Evolutionary conservation across 192 early-diverging fungal species (phyloP).

Genomic region (Entomortierella beljakovae): DNA sequence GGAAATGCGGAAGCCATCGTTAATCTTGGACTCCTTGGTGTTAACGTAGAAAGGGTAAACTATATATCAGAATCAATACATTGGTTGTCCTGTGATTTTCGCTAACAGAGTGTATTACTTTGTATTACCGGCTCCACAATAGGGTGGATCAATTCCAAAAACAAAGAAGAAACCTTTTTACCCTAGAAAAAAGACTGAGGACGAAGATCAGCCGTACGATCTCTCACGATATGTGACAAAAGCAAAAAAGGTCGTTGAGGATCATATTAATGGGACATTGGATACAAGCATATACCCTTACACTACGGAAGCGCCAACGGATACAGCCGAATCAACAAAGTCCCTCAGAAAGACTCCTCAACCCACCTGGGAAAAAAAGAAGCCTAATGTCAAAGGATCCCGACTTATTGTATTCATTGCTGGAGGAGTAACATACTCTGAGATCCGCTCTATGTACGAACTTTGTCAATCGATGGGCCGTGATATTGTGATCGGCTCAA

Average conservation of each 20-base stretch:
- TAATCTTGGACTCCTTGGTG: constrained; percentile 76
- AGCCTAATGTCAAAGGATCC: constrained; percentile 61
- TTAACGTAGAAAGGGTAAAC: constrained; percentile 66
- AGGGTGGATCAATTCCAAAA: constrained; percentile 53
- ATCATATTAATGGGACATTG: constrained; percentile 64
- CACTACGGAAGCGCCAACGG: constrained; percentile 56
- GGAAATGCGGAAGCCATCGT: constrained; percentile 84
- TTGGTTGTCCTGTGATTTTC: too few species aligned
- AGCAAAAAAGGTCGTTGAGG: constrained; percentile 73
- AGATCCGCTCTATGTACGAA: constrained; percentile 79
- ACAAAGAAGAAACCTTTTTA: constrained; percentile 69
- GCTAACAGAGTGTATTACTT: not conserved
- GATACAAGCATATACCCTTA: constrained; percentile 75
- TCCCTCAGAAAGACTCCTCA: constrained; percentile 47
- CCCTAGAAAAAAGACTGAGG: constrained; percentile 66
- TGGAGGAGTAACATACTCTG: constrained; percentile 82
- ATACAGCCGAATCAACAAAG: constrained; percentile 41
- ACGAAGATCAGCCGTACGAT: constrained; percentile 76
- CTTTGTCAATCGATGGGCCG: constrained; percentile 68
- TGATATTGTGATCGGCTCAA: constrained; percentile 84
- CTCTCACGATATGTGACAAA: constrained; percentile 83
- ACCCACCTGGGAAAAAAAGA: constrained; percentile 43
- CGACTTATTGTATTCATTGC: constrained; percentile 82
- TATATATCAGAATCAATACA: not conserved
- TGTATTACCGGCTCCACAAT: not conserved